Evolutionary conservation across 2,329 filamentous ascomycete species (phyloP).

Genomic region (Cryphonectria japonica): DNA sequence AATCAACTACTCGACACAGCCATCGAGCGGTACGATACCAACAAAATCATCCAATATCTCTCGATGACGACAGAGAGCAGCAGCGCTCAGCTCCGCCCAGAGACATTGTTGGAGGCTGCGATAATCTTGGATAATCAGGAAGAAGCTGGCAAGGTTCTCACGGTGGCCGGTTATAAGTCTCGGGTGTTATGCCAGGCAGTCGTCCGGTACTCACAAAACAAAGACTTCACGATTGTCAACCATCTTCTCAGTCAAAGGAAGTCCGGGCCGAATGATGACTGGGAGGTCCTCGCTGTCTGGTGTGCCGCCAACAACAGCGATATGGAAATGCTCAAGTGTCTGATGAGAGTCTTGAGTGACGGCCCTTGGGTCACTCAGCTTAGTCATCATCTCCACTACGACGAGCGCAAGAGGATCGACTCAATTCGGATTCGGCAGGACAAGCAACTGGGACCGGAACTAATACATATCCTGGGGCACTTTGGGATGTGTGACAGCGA

Average conservation of each 20-base stretch:
- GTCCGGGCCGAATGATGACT: not conserved
- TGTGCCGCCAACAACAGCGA: too few relatives aligned
- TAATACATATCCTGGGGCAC: not conserved
- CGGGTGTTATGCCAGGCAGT: not conserved
- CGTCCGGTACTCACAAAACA: too few relatives aligned
- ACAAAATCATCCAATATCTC: not conserved
- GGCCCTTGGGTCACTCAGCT: not conserved
- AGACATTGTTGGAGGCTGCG: not conserved
- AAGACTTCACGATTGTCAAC: not conserved
- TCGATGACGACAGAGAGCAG: too few relatives aligned
- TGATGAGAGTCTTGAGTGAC: not conserved
- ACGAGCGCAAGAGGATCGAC: too few relatives aligned
- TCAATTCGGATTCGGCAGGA: too few relatives aligned
- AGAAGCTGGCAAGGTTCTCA: not conserved
- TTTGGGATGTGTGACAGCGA: not conserved
- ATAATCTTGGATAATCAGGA: not conserved
- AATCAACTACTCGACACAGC: not conserved
- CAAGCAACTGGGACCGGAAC: too few relatives aligned
- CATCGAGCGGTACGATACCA: rapidly evolving
- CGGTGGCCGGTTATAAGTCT: not conserved
- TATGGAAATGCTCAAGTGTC: too few relatives aligned
- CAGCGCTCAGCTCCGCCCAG: not conserved
- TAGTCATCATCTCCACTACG: too few relatives aligned
- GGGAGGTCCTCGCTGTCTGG: not conserved
- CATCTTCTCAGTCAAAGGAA: not conserved